Percentiles rank a stretch among this genome's conserved stretches.
phyloP scores from a whole-genome alignment of 768 basidiomycete genomes.

The Phlegmacium glaucopus region DNA sequence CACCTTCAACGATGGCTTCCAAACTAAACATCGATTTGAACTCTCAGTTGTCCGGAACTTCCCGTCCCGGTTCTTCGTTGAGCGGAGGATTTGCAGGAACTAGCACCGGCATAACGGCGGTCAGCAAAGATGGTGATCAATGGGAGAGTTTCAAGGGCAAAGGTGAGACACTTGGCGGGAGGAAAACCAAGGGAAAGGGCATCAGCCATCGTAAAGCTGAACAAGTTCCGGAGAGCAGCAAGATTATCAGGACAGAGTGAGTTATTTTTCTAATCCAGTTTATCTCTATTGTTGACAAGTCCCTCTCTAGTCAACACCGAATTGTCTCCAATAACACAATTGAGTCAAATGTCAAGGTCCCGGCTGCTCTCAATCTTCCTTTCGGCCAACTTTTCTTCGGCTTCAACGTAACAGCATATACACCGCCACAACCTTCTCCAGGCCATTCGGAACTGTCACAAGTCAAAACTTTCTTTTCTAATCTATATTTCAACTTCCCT shows the following conservation, averaged over 20 bases:
- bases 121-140: constrained; percentile 76
- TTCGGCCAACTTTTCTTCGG: constrained; percentile 97
- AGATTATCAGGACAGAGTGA: constrained; percentile 89
- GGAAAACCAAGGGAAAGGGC: constrained; percentile 95
- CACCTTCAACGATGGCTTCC: constrained; percentile 90
- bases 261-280: constrained; percentile 25
- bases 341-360: constrained; percentile 73
- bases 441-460: constrained; percentile 6
- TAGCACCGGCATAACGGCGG: constrained; percentile 39
- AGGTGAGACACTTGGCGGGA: constrained; percentile 86
- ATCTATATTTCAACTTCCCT: background rate
- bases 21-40: constrained; percentile 94
- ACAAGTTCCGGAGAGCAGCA: constrained; percentile 74
- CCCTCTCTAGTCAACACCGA: constrained; percentile 61
- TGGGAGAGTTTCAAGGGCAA: constrained; percentile 98
- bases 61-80: constrained; percentile 73
- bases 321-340: constrained; percentile 81
- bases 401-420: constrained; percentile 75
- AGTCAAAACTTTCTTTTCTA: background rate
- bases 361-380: constrained; percentile 86
- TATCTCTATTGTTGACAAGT: constrained; percentile 3
- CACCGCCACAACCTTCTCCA: constrained; percentile 40
- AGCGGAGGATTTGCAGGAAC: constrained; percentile 63
- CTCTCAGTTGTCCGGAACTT: constrained; percentile 82
- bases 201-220: constrained; percentile 81